Percentiles rank a stretch among this genome's conserved stretches.
Conservation (phyloP, 495 filamentous ascomycete species). For the Aspergillus ellipticus region DNA sequence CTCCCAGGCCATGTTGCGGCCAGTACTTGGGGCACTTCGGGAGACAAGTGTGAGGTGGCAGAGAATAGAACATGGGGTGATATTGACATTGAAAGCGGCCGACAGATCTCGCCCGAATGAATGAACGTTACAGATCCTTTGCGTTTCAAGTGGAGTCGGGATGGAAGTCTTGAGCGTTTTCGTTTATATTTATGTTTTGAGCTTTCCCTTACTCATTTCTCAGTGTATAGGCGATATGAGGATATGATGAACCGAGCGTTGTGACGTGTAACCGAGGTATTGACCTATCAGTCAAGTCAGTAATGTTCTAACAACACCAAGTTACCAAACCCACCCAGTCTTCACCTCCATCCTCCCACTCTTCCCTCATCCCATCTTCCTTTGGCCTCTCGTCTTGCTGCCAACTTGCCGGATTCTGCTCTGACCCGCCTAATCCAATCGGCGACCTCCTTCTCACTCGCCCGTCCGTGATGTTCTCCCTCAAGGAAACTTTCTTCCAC, state of each 20-base stretch:
- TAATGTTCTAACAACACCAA: not conserved
- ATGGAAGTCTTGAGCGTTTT: not conserved
- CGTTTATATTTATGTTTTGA: not conserved
- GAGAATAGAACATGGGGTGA: conserved; percentile 4
- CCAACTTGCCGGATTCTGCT: conserved; percentile 69
- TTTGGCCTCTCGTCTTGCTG: conserved; percentile 73
- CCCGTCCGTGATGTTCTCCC: conserved; percentile 47
- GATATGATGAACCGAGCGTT: not conserved
- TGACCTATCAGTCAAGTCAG: not conserved
- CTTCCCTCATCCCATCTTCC: conserved; percentile 93
- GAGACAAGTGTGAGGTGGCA: not conserved
- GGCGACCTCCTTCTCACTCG: conserved; percentile 70
- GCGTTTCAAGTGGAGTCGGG: not conserved
- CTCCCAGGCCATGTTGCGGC: conserved; percentile 44
- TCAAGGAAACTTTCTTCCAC: conserved; percentile 91
- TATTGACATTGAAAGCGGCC: conserved; percentile 19
- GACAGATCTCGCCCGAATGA: conserved; percentile 13
- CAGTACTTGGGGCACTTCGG: conserved; percentile 27
- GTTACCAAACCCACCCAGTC: not conserved
- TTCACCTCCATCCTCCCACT: conserved; percentile 86
- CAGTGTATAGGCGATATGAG: not conserved
- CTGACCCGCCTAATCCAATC: conserved; percentile 82
- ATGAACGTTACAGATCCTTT: not conserved
- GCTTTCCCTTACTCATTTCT: not conserved
- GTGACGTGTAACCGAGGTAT: not conserved